phyloP scores from a whole-genome alignment of 2,329 filamentous ascomycete species.

The Atkinsonella texensis region DNA sequence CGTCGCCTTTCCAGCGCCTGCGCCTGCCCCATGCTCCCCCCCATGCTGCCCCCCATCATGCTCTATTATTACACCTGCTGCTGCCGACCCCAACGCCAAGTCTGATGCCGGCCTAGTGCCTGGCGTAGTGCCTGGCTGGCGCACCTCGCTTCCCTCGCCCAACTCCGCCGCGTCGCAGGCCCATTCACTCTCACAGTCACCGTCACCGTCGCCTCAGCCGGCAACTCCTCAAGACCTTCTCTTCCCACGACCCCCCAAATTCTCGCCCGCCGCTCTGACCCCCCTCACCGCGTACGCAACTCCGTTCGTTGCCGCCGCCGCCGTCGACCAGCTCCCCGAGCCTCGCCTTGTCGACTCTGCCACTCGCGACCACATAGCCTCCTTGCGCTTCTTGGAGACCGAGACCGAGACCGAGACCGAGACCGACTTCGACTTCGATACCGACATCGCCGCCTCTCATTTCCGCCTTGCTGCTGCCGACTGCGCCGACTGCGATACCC shows the following conservation, averaged over 20 bases:
- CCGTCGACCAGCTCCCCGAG: slow-evolving; percentile 21
- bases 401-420: too few relatives aligned
- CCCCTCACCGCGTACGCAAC: slow-evolving; percentile 11
- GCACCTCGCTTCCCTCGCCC: neutral
- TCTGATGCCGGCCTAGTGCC: neutral
- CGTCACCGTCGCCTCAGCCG: slow-evolving; percentile 25
- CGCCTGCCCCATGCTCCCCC: neutral
- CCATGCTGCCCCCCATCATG: neutral
- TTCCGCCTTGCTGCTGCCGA: slow-evolving; percentile 10
- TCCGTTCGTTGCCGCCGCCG: slow-evolving; percentile 13
- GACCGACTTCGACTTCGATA: slow-evolving; percentile 4
- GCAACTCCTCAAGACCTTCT: slow-evolving; percentile 15
- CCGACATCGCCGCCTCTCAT: slow-evolving; percentile 13
- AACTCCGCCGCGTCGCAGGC: slow-evolving; percentile 9
- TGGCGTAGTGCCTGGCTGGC: neutral
- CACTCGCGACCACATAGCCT: slow-evolving; percentile 11
- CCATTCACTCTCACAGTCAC: slow-evolving; percentile 12
- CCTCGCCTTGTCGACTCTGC: slow-evolving; percentile 14
- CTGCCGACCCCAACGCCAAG: neutral
- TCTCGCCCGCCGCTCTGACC: slow-evolving; percentile 7
- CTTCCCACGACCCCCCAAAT: slow-evolving; percentile 10
- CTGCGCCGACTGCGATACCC: slow-evolving; percentile 16
- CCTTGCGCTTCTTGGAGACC: slow-evolving; percentile 12
- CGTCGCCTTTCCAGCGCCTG: neutral
- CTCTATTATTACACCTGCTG: neutral